Base-by-base conservation (phyloP, 805 yeast genomes). In the Sugiyamaella americana region DNA sequence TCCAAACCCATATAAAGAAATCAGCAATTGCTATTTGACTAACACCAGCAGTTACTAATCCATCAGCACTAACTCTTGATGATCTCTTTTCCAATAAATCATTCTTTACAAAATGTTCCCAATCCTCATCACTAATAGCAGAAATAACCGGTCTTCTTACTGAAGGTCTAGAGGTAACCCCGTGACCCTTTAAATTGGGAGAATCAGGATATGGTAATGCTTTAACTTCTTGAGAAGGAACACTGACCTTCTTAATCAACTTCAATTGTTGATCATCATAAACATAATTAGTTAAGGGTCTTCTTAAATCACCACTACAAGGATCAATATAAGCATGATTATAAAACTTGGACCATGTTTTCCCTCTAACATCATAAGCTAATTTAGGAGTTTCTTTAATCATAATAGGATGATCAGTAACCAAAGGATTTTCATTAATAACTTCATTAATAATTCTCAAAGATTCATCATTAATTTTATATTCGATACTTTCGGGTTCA, bases 1-100 rank as follows among this genome's bases (percentile, higher is more conserved):
- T 69, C 96, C 96, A 87, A 0, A 95, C 77, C 96, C 96, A 87
- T 23, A 87, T 85, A 58, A 82, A 87, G 62, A 84, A 87, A 62
- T 87, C 96, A 62, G 86, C 95, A 17, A 87, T 78, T 4, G 85
- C 74, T 1, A 84, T 82, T 49, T 84, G 74, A 5, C 76, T 67
- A 6, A 85, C 71, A n/a, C 61, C 58, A 1, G 74, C 75, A 4
- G 74, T 67, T 38, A 58, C 59, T 19, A 52, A 44, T 20, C 68
- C 39, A 41, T 57, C 58, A 1, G 51, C 47, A 19, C 43, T 44
- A 6, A 48, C 39, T 17, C 46, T 29, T 2, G 51, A 34, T 3
- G 49, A 46, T 6, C 43, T 24, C 17, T 37, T 19, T 16, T 46
- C 35, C 8, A 26, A 37, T 11, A 29, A 26, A 2, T 53, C 50